Percentiles rank a stretch among this genome's conserved stretches.
Conservation (phyloP, 1,284 basidiomycete genomes). For the Leccinum pallidistipes region DNA sequence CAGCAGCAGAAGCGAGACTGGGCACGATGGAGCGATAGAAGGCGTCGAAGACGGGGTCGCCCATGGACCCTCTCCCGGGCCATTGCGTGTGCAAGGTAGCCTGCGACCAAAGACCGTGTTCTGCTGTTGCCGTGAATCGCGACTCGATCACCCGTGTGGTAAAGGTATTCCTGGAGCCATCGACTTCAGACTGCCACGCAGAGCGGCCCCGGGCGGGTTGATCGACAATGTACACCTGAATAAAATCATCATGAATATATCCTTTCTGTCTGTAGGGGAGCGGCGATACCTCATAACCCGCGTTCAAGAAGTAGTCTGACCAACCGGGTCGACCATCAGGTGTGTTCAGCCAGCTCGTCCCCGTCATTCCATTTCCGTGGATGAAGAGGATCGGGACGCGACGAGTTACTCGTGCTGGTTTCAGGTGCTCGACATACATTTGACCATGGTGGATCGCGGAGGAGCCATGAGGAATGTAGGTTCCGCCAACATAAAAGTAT, state of each 20-base stretch:
- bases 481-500: conserved; percentile 48
- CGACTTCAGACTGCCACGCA: conserved; percentile 42
- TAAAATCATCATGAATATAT: neutral
- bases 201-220: conserved; percentile 51
- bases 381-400: conserved; percentile 45
- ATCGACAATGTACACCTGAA: conserved; percentile 51
- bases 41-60: conserved; percentile 45
- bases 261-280: neutral
- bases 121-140: conserved; percentile 44
- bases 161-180: conserved; percentile 38
- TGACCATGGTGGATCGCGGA: conserved; percentile 40
- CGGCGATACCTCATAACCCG: conserved; percentile 45
- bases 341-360: conserved; percentile 48
- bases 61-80: conserved; percentile 48
- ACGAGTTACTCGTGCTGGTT: conserved; percentile 38
- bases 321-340: conserved; percentile 50
- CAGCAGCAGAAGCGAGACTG: conserved; percentile 24
- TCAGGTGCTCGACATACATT: conserved; percentile 50
- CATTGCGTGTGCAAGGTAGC: conserved; percentile 50
- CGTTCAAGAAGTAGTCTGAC: conserved; percentile 48
- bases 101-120: conserved; percentile 46
- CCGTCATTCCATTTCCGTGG: conserved; percentile 51
- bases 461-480: conserved; percentile 33
- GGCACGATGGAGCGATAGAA: conserved; percentile 43
- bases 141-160: conserved; percentile 39